Percentiles rank a stretch among this genome's conserved stretches.
Evolutionary conservation across 192 early-diverging fungal species (phyloP).

Genomic region (Coemansia sp.): DNA sequence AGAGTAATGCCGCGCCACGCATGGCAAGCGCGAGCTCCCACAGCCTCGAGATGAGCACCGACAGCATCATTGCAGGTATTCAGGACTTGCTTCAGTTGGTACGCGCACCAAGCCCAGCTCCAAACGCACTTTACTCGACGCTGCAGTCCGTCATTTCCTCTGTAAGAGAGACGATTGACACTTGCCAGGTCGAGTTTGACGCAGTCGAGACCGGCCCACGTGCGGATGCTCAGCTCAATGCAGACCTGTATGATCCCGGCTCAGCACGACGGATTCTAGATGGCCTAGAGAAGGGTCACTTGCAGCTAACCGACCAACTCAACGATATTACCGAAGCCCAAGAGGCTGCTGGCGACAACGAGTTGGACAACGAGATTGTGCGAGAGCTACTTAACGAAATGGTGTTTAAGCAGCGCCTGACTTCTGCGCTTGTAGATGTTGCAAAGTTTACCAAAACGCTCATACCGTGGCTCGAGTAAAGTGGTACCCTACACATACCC

Average conservation of each 20-base stretch:
- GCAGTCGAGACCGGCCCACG: slow-evolving; percentile 9
- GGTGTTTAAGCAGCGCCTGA: slow-evolving; percentile 78
- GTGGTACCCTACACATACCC: too few species aligned
- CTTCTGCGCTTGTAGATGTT: slow-evolving; percentile 84
- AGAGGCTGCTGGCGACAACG: slow-evolving; percentile 44
- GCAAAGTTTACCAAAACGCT: slow-evolving; percentile 87
- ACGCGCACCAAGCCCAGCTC: slow-evolving; percentile 31
- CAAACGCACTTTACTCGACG: slow-evolving; percentile 39
- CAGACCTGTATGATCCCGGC: slow-evolving; percentile 24
- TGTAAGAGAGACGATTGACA: slow-evolving; percentile 31
- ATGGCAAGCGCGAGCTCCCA: neutral
- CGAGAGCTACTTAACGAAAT: slow-evolving; percentile 58
- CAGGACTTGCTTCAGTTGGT: slow-evolving; percentile 49
- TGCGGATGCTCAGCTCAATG: slow-evolving; percentile 14
- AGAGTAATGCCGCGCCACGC: slow-evolving; percentile 45
- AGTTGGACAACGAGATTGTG: slow-evolving; percentile 54
- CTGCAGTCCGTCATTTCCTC: slow-evolving; percentile 37
- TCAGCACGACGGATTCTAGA: slow-evolving; percentile 26
- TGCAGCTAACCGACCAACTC: slow-evolving; percentile 52
- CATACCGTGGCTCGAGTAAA: slow-evolving; percentile 67
- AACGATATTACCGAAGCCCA: slow-evolving; percentile 55
- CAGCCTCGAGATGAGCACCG: slow-evolving; percentile 50
- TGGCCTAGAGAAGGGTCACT: slow-evolving; percentile 47
- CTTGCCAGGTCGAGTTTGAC: slow-evolving; percentile 28
- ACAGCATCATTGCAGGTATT: slow-evolving; percentile 49